A percentile compares a stretch with the other conserved stretches of the same genome.
Evolutionary conservation across 345 rosid species (phyloP).

Genomic region (Eutrema heterophyllum): DNA sequence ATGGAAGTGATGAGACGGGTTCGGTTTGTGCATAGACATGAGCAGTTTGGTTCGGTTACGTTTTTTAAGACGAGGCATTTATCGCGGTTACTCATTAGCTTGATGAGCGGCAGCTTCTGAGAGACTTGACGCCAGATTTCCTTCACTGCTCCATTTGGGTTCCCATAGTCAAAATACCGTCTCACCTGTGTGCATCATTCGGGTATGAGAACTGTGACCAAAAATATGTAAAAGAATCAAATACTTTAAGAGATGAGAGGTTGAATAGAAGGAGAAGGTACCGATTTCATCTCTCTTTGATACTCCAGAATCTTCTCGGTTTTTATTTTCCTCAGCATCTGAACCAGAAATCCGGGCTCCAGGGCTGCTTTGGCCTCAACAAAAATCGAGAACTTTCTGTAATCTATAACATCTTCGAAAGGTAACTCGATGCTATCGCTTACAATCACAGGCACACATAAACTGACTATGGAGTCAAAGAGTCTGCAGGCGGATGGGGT

Average conservation of each 20-base stretch:
- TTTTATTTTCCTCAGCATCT: conserved; percentile 53
- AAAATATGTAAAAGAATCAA: background rate
- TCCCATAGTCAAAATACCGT: conserved; percentile 50
- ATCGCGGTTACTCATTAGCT: conserved; percentile 78
- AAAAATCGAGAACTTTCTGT: conserved; percentile 75
- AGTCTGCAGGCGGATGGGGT: conserved; percentile 98
- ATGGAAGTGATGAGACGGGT: conserved; percentile 46
- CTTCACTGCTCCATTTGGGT: conserved; percentile 72
- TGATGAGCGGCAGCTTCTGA: conserved; percentile 78
- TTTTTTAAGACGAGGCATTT: conserved; percentile 64
- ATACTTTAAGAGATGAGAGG: background rate
- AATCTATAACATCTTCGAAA: conserved; percentile 89
- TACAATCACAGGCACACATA: conserved; percentile 88
- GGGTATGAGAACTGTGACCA: background rate
- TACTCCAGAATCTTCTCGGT: conserved; percentile 57
- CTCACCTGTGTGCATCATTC: conserved; percentile 54
- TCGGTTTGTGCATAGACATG: conserved; percentile 74
- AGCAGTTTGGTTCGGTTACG: conserved; percentile 54
- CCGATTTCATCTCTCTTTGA: conserved; percentile 73
- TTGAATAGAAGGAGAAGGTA: conserved; percentile 13
- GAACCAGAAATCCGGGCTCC: conserved; percentile 61
- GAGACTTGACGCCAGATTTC: conserved; percentile 89
- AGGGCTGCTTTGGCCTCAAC: conserved; percentile 61
- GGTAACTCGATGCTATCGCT: conserved; percentile 94
- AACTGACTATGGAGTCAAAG: conserved; percentile 94